phyloP scores from a whole-genome alignment of 257 asterid genomes.

The Solanum lignicaule region DNA sequence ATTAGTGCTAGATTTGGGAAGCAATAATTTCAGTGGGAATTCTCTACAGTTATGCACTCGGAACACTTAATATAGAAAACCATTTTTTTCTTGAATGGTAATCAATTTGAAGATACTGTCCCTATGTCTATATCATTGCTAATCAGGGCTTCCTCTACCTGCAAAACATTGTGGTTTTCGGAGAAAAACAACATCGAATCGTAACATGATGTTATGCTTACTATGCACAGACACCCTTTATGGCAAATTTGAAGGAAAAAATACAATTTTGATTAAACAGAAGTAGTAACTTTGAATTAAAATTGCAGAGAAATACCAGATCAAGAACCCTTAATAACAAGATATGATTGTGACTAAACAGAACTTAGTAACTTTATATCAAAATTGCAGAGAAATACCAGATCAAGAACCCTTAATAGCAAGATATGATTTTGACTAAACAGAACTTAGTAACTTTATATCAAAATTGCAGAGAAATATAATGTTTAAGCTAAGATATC shows the following conservation, averaged over 20 bases:
- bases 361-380: too few relatives aligned
- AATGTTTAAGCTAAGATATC: background rate
- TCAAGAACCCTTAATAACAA: background rate
- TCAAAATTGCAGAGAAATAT: background rate
- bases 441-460: background rate
- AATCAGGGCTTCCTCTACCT: background rate
- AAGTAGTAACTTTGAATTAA: too few relatives aligned
- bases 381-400: background rate
- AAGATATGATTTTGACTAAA: background rate
- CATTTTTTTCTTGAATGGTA: background rate
- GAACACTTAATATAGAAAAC: background rate
- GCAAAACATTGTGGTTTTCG: background rate
- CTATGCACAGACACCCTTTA: background rate
- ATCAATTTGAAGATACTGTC: background rate
- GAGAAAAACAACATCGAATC: background rate
- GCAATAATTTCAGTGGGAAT: background rate
- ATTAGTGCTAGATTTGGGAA: background rate
- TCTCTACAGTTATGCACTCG: background rate
- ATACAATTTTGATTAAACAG: background rate
- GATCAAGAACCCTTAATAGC: background rate
- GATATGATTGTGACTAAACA: background rate
- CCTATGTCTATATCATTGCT: background rate
- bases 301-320: background rate
- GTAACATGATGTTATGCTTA: background rate
- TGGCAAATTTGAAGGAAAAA: background rate